Percentiles rank a stretch among this genome's conserved stretches.
Evolutionary conservation across 2,329 filamentous ascomycete species (phyloP).

Genomic region (Penicillium sp.): DNA sequence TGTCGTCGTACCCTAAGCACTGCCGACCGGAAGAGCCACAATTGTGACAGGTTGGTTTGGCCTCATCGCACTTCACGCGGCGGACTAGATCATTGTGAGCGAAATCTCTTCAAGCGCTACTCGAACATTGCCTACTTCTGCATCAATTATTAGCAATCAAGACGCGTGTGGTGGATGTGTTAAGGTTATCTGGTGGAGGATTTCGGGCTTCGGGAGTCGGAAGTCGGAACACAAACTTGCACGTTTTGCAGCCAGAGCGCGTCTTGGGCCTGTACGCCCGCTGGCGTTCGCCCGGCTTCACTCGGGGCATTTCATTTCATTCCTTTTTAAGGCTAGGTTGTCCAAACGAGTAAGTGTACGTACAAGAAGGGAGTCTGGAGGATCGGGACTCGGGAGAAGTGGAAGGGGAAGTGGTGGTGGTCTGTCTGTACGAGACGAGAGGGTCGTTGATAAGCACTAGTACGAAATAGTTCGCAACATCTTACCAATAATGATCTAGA

Average conservation of each 20-base stretch:
- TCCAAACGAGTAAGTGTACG: background rate
- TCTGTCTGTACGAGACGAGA: background rate
- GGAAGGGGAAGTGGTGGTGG: background rate
- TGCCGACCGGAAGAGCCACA: background rate
- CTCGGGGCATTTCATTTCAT: constrained; percentile 2
- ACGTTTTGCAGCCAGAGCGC: constrained; percentile 7
- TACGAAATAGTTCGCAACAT: background rate
- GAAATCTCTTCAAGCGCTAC: background rate
- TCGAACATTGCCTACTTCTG: background rate
- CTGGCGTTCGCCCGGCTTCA: constrained; percentile 8
- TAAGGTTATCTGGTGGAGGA: background rate
- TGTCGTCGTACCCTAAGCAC: constrained; percentile 1
- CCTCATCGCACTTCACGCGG: constrained; percentile 9
- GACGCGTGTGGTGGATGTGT: background rate
- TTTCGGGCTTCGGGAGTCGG: background rate
- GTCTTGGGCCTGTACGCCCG: constrained; percentile 9
- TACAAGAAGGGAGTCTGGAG: background rate
- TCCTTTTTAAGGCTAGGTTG: too few species aligned
- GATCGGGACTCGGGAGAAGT: background rate
- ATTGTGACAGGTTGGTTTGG: constrained; percentile 3
- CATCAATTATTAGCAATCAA: background rate
- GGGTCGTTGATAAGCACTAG: background rate
- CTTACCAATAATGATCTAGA: background rate
- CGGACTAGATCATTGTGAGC: background rate
- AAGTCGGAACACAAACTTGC: constrained; percentile 2